Evolutionary conservation across 495 filamentous ascomycete genomes (phyloP).

Genomic region (Parachaetomium inaequale): DNA sequence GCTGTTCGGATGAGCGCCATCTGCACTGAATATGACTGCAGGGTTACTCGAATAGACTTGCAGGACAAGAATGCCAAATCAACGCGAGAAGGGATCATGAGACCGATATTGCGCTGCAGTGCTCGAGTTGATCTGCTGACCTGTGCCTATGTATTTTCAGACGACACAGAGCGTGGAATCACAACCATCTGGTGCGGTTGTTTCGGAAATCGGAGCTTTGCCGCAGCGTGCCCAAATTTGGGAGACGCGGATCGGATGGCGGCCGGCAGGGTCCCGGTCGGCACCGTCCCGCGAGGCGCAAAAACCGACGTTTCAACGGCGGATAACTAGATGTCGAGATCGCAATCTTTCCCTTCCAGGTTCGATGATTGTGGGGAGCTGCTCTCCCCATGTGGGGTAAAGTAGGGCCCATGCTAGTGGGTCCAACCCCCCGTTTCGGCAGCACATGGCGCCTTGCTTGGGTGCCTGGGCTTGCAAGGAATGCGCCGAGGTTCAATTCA

Average conservation of each 20-base stretch:
- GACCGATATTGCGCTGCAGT: too few relatives aligned
- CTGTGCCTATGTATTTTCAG: too few relatives aligned
- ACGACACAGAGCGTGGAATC: not conserved
- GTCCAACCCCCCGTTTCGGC: conserved; percentile 2
- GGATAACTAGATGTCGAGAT: not conserved
- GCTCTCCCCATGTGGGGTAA: conserved; percentile 9
- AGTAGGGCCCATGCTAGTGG: not conserved
- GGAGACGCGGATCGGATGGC: not conserved
- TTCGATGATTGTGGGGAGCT: not conserved
- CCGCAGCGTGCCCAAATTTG: not conserved
- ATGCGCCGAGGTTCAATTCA: conserved; percentile 36
- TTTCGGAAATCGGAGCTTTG: not conserved
- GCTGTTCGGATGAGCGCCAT: not conserved
- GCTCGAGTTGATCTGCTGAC: too few relatives aligned
- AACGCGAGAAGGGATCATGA: too few relatives aligned
- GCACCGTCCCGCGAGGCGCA: not conserved
- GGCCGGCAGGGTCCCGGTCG: not conserved
- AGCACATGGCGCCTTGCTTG: conserved; percentile 13
- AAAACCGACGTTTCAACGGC: not conserved
- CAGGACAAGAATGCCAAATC: too few relatives aligned
- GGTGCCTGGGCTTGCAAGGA: not conserved
- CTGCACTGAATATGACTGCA: not conserved
- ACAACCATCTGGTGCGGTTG: not conserved
- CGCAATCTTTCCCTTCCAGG: not conserved
- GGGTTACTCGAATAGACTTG: too few relatives aligned